These are phyloP conservation scores for Hygrocybe coccinea DNA, from an alignment of 768 basidiomycete genomes.

Conservation along the genomic window DNA sequence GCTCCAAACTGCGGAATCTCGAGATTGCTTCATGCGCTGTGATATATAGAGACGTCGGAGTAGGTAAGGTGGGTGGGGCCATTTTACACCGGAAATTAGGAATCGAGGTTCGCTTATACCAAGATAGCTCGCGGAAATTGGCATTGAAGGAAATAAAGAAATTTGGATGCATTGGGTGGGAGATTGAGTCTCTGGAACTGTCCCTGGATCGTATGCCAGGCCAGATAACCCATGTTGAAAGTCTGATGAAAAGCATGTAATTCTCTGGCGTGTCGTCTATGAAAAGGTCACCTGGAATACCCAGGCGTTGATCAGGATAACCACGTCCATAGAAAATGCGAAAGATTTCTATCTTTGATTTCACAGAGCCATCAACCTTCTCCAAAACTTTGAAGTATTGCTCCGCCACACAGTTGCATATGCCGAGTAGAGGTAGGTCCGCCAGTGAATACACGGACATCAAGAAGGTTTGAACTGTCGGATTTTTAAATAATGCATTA, in stretches of 20 bases:
- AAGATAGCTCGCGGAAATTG: neutral
- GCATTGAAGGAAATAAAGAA: neutral
- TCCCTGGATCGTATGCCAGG: neutral
- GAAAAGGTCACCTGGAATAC: neutral
- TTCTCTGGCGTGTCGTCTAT: neutral
- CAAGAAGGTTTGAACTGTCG: too few species aligned
- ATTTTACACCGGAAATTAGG: neutral
- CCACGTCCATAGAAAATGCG: neutral
- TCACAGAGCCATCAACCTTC: neutral
- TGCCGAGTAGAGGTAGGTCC: neutral
- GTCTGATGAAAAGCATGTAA: neutral
- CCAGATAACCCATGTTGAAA: neutral
- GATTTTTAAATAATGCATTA: too few species aligned
- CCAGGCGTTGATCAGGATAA: neutral
- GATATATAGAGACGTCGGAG: neutral
- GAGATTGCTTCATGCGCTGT: neutral
- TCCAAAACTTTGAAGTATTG: neutral
- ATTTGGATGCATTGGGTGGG: neutral
- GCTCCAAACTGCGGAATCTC: neutral
- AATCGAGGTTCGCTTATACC: neutral
- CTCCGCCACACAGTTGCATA: neutral
- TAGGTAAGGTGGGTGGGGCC: neutral
- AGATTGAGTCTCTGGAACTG: neutral
- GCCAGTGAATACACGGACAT: neutral
- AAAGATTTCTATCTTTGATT: neutral